Base-by-base conservation (phyloP, 306 rosid genomes). In the Fragaria vesca region DNA sequence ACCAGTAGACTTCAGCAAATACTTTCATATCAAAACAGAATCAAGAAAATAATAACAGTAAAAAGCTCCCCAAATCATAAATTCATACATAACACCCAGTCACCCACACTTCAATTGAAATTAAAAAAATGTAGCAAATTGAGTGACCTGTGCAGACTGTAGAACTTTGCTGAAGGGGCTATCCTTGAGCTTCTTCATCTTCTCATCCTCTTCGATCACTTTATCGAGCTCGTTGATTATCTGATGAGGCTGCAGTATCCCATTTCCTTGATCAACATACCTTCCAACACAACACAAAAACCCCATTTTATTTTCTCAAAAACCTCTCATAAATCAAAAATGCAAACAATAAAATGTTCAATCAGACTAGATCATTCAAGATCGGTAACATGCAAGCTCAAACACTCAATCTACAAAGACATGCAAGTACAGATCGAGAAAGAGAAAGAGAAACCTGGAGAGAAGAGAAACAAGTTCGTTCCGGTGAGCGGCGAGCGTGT, bases 91-190 rank as follows among this genome's bases (percentile, higher is more conserved):
- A 32, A 63, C 11, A 21, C 42, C 26, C 26, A 24, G 26, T 24
- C 26, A 24, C 26, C 43, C 52, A 18, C 55, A 46, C 12, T 7
- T 43, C 43, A 21, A 60, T 6, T 15, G n/a, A 15, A 63, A 32
- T 3, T 24, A 21, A 6, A 34, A 20, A 18, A 28, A 17, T 32
- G 46, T 15, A 45, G 28, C 2, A 17, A 57, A 65, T 52, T 68
- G 36, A 43, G 15, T 71, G 26, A 81, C 89, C 89, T 83, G 81
- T 8, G 93, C 87, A 81, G 85, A 83, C 81, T 89, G 81, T 13
- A 89, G 79, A 45, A 81, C 80, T 55, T 83, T 69, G 81, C 84
- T 79, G 52, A 87, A 89, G 57, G 89, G 82, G 40, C 85, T 81
- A 75, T 84, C 80, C 66, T 81, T 78, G 75, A 85, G 86, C 50